Percentiles rank a stretch among this genome's conserved stretches.
phyloP scores from a whole-genome alignment of 495 filamentous ascomycete species.

The Pyrenula aspistea region DNA sequence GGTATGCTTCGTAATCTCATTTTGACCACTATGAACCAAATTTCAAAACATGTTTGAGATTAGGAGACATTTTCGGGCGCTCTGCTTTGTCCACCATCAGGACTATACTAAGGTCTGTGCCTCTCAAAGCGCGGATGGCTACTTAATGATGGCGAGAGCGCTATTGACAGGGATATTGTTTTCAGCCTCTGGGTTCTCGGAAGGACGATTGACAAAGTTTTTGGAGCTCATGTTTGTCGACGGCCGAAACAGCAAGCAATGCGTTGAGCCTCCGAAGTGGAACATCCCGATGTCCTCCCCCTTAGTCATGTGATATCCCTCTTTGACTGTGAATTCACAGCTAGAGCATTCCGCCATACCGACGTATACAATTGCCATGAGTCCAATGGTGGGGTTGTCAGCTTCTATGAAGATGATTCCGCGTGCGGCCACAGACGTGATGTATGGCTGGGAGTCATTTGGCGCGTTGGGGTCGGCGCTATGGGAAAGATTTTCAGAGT shows the following conservation, averaged over 20 bases:
- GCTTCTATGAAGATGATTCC: conserved; percentile 59
- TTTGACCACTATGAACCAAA: neutral
- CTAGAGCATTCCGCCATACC: conserved; percentile 64
- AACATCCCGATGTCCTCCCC: conserved; percentile 64
- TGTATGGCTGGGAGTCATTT: conserved; percentile 40
- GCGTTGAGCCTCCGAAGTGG: conserved; percentile 58
- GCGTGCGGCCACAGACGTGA: conserved; percentile 44
- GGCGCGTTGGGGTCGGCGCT: conserved; percentile 12
- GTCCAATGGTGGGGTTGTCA: conserved; percentile 49
- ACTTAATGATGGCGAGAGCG: neutral
- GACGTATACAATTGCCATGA: conserved; percentile 53
- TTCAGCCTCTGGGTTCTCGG: neutral
- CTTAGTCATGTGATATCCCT: conserved; percentile 48
- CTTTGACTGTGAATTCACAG: conserved; percentile 50
- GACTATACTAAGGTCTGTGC: neutral
- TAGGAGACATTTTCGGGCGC: neutral
- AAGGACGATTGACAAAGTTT: neutral
- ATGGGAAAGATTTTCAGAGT: conserved; percentile 47
- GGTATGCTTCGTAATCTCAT: neutral
- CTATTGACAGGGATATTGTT: neutral
- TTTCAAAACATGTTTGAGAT: neutral
- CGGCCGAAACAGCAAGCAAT: conserved; percentile 45
- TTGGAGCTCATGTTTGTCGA: neutral
- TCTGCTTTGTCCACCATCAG: neutral
- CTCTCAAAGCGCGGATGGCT: neutral